Evolutionary conservation across 805 yeast genomes (phyloP).

Genomic region (Candida namnaoensis): DNA sequence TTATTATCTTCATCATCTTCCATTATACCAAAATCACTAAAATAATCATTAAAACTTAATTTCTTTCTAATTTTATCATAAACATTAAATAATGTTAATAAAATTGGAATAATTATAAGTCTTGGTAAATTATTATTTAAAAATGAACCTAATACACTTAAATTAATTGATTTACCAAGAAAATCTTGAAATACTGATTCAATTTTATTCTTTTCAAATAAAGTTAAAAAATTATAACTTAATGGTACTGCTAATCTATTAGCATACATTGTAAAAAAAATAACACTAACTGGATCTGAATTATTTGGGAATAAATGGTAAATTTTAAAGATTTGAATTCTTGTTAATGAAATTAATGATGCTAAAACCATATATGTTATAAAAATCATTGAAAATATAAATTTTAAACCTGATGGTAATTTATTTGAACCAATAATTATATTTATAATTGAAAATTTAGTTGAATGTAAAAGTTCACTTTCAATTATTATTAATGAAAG

Average conservation of each 20-base stretch:
- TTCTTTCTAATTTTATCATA: conserved; percentile 47
- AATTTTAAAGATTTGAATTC: conserved; percentile 62
- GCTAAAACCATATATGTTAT: conserved; percentile 62
- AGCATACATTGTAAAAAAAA: conserved; percentile 74
- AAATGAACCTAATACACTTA: conserved; percentile 65
- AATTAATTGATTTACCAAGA: conserved; percentile 65
- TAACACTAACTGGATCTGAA: conserved; percentile 66
- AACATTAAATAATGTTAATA: conserved; percentile 54
- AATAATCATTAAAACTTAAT: conserved; percentile 13
- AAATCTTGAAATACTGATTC: conserved; percentile 57
- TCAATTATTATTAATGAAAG: conserved; percentile 52
- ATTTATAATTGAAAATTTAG: conserved; percentile 55
- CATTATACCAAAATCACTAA: conserved; percentile 29
- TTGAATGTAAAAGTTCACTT: conserved; percentile 69
- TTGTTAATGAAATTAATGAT: conserved; percentile 57
- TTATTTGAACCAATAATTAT: conserved; percentile 27
- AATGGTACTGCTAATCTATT: conserved; percentile 78
- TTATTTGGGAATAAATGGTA: conserved; percentile 66
- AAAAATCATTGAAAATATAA: conserved; percentile 31
- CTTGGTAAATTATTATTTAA: conserved; percentile 74
- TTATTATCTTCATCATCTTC: conserved; percentile 25
- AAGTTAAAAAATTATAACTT: conserved; percentile 67
- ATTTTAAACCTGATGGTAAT: conserved; percentile 18
- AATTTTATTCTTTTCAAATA: conserved; percentile 38
- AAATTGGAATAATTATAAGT: conserved; percentile 60